Evolutionary conservation across 352 stramenopile genomes (phyloP), one percentile per base, ranked within the genome.

Genomic region (Phytophthora pini): DNA sequence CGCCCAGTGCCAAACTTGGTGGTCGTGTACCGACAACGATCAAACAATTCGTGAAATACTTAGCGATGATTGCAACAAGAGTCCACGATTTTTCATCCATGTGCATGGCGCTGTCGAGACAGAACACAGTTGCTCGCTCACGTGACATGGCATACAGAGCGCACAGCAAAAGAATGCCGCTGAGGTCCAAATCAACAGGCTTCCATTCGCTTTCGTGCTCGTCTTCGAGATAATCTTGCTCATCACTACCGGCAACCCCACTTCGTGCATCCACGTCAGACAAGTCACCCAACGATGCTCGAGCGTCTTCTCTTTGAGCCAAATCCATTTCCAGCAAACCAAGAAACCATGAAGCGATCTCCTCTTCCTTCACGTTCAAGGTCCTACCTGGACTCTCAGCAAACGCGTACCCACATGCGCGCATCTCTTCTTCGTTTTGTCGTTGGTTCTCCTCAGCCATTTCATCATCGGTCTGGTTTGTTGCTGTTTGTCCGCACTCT

Each of bases 71-170:
- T 10, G 85, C 84, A 9, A 89, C 72, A n/a, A 96, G 55, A 27
- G 83, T 80, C 88, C 88, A 96, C 34, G 83, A 93, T 67, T 92
- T 90, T 52, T 88, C 85, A 53, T 96, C 88, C 84, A 94, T 94
- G 56, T 93, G 85, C 86, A 94, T 94, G 13, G 88, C 88, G 48
- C 83, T 93, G 59, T 96, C 88, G 34, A 96, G 77, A 41, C 81
- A 93, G 41, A 96, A 89, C 1, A 96, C 69, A 0, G 84, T 89
- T 9, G 75, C 74, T 12, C 76, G 71, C 26, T 90, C 72, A 8
- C 87, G 86, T 2, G 84, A 92, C 60, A 96, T 89, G 3, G 84
- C 87, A 32, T 94, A 77, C 8, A 96, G 70, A 7, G 81, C 83
- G 53, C 82, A 94, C 1, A 96, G 73, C 45, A 96, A 50, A 6